A percentile compares a stretch with the other conserved stretches of the same genome.
These are phyloP conservation scores for Filobasidium floriforme DNA, from an alignment of 768 basidiomycete species.

Conservation along the genomic window DNA sequence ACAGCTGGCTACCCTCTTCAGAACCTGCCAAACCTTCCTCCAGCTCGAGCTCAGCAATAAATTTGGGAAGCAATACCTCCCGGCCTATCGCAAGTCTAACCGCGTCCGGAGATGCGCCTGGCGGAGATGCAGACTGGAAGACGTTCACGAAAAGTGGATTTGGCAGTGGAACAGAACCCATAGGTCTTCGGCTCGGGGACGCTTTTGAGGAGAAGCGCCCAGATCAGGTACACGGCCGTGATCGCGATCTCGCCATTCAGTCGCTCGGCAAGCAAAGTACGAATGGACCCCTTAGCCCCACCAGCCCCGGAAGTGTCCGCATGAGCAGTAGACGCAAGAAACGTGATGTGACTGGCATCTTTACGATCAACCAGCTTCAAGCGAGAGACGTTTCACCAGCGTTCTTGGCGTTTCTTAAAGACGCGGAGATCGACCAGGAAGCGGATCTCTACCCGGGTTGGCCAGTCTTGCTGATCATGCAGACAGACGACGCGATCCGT, in stretches of 20 bases:
- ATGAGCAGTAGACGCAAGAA: not conserved
- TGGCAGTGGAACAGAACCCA: not conserved
- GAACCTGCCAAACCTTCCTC: not conserved
- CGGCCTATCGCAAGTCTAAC: not conserved
- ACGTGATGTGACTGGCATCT: not conserved
- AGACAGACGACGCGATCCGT: not conserved
- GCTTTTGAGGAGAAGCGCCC: not conserved
- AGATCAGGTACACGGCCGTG: not conserved
- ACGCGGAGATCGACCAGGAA: not conserved
- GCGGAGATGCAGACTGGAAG: not conserved
- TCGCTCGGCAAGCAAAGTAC: not conserved
- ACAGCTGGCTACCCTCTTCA: not conserved
- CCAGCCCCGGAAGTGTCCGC: not conserved
- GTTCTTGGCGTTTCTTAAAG: not conserved
- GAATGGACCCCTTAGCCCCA: not conserved
- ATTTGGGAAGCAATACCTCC: not conserved
- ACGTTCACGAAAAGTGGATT: conserved; percentile 2
- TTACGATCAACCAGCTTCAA: no score
- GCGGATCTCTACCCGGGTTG: not conserved
- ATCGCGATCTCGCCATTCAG: not conserved
- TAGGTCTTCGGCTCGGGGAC: not conserved
- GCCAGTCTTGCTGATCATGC: conserved; percentile 1
- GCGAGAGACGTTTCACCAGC: not conserved
- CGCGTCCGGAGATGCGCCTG: not conserved
- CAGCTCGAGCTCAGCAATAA: not conserved